phyloP scores from a whole-genome alignment of 495 filamentous ascomycete genomes.

The Choiromyces venosus region DNA sequence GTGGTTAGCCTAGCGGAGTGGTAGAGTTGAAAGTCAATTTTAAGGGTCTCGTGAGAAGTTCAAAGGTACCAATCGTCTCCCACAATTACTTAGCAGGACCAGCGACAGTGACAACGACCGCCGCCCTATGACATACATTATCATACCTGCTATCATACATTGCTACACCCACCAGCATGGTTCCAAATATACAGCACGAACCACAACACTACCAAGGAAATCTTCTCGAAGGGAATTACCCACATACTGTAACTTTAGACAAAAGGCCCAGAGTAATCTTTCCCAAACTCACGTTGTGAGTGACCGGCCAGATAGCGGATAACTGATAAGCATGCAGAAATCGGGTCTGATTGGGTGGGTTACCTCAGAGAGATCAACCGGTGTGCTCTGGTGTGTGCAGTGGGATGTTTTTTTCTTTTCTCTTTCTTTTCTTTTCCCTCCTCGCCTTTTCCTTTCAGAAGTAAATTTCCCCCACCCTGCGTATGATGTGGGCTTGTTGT shows the following conservation, averaged over 20 bases:
- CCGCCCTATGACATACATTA: neutral
- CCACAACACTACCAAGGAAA: neutral
- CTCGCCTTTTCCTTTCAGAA: neutral
- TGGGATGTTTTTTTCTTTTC: neutral
- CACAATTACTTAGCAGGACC: neutral
- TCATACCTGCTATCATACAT: neutral
- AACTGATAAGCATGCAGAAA: neutral
- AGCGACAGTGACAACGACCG: neutral
- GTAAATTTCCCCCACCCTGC: neutral
- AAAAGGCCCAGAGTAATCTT: conserved; percentile 1
- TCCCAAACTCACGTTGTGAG: neutral
- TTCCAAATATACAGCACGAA: neutral
- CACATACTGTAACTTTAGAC: neutral
- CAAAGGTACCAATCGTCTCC: neutral
- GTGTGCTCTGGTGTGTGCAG: neutral
- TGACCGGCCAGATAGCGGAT: neutral
- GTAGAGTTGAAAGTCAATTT: neutral
- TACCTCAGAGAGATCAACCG: neutral
- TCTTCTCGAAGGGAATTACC: conserved; percentile 1
- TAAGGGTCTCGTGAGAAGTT: neutral
- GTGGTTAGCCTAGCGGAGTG: neutral
- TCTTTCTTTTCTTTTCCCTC: neutral
- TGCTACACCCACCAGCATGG: neutral
- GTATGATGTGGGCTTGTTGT: neutral
- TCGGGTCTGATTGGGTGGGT: neutral